Conservation (phyloP, 139 green algal species). For the Chlamydomonas schloesseri region DNA sequence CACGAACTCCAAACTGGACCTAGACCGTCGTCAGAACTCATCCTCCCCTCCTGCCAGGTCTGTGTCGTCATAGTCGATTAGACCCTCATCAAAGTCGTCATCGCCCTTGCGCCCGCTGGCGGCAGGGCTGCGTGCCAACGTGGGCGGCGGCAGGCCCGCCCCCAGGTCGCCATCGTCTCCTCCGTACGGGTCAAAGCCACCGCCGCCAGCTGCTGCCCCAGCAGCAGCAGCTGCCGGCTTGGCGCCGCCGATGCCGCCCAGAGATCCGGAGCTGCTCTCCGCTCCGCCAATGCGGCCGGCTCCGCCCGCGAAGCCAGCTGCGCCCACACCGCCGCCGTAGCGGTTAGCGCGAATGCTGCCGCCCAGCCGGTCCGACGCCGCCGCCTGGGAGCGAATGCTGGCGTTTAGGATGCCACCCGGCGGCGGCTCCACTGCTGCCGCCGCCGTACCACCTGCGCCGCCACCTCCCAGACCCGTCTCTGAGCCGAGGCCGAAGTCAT, state of each 20-base stretch:
- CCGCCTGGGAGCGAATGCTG: slow-evolving; percentile 17
- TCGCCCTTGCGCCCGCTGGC: no score
- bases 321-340: background rate
- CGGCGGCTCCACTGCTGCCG: no score
- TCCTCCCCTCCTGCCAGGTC: background rate
- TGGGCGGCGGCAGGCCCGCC: background rate
- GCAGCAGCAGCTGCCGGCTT: background rate
- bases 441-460: no score
- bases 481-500: background rate
- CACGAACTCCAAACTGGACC: no score
- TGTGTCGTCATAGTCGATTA: slow-evolving; percentile 14
- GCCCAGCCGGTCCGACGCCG: background rate
- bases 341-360: slow-evolving; percentile 16
- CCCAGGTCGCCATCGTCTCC: background rate
- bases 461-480: background rate
- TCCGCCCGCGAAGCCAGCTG: background rate
- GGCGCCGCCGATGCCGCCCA: background rate
- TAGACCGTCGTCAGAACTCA: slow-evolving; percentile 12
- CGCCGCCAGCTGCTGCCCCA: background rate
- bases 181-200: slow-evolving; percentile 6
- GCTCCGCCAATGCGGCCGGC: background rate
- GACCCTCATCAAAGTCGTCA: background rate
- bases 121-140: no score
- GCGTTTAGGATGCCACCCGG: slow-evolving; percentile 19
- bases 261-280: background rate